Evolutionary conservation across 2,329 filamentous ascomycete species (phyloP).

Genomic region (Fusarium virguliforme): DNA sequence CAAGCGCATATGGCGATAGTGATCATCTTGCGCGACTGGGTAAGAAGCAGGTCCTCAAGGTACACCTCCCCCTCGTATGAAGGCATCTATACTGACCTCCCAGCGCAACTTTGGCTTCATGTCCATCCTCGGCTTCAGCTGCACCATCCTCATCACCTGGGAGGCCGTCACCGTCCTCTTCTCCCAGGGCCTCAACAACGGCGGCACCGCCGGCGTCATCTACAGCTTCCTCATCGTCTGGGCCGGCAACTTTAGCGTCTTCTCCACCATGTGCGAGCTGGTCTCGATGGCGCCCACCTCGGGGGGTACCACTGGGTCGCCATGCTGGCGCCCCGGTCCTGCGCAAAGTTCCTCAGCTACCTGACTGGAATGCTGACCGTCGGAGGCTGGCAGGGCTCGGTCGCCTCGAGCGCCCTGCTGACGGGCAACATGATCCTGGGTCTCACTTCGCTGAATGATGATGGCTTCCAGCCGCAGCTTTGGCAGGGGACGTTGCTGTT

Average conservation of each 20-base stretch:
- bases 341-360: constrained; percentile 70
- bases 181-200: constrained; percentile 61
- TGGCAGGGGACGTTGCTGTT: constrained; percentile 68
- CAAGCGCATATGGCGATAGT: constrained; percentile 42
- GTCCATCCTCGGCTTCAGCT: constrained; percentile 68
- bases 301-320: constrained; percentile 74
- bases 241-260: constrained; percentile 63
- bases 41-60: constrained; percentile 53
- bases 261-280: constrained; percentile 59
- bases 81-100: constrained; percentile 7
- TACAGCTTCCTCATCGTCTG: constrained; percentile 67
- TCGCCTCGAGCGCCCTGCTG: constrained; percentile 59
- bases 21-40: constrained; percentile 50
- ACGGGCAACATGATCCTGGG: constrained; percentile 63
- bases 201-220: constrained; percentile 68
- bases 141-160: constrained; percentile 70
- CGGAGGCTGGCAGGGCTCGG: constrained; percentile 62
- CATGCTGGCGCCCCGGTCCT: constrained; percentile 64
- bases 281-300: constrained; percentile 66
- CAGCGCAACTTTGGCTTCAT: constrained; percentile 66
- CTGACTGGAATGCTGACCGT: constrained; percentile 65
- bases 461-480: constrained; percentile 57
- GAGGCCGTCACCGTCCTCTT: constrained; percentile 60
- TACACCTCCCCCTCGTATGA: background rate
- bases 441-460: constrained; percentile 52